These are phyloP conservation scores for Phytophthora ramorum DNA, from an alignment of 352 stramenopile genomes.

Conservation along the genomic window DNA sequence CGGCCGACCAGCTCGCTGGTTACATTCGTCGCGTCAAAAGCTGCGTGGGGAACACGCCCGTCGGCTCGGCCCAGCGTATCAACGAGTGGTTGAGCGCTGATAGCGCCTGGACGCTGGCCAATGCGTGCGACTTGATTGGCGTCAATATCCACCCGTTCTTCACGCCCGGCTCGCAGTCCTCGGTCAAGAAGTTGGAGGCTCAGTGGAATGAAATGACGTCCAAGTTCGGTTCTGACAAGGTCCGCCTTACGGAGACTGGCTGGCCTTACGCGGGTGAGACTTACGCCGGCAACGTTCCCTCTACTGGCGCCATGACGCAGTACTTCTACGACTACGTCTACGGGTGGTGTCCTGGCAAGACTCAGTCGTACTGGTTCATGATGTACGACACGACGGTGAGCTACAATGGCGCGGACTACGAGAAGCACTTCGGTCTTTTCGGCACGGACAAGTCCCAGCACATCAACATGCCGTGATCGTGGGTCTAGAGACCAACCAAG, in stretches of 20 bases:
- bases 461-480: constrained; percentile 39
- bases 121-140: constrained; percentile 36
- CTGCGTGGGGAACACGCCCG: constrained; percentile 51
- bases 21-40: constrained; percentile 57
- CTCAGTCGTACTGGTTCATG: constrained; percentile 63
- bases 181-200: constrained; percentile 55
- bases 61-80: constrained; percentile 69
- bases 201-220: constrained; percentile 48
- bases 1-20: constrained; percentile 38
- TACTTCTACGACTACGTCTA: constrained; percentile 53
- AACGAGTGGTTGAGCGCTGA: constrained; percentile 54
- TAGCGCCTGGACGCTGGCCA: constrained; percentile 39
- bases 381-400: constrained; percentile 62
- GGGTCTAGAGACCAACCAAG: too few species aligned
- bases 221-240: constrained; percentile 44
- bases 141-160: constrained; percentile 55
- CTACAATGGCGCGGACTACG: constrained; percentile 49
- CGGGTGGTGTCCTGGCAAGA: constrained; percentile 25
- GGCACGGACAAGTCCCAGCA: constrained; percentile 45
- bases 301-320: constrained; percentile 44
- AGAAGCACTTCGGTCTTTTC: constrained; percentile 64
- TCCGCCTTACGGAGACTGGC: constrained; percentile 59
- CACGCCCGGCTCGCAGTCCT: constrained; percentile 31
- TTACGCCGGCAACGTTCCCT: constrained; percentile 42
- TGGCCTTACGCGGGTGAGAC: constrained; percentile 45